Evolutionary conservation across 2,329 filamentous ascomycete genomes (phyloP), one percentile per base, ranked within the genome.

Genomic region (Cylindrodendrum hubeiense): DNA sequence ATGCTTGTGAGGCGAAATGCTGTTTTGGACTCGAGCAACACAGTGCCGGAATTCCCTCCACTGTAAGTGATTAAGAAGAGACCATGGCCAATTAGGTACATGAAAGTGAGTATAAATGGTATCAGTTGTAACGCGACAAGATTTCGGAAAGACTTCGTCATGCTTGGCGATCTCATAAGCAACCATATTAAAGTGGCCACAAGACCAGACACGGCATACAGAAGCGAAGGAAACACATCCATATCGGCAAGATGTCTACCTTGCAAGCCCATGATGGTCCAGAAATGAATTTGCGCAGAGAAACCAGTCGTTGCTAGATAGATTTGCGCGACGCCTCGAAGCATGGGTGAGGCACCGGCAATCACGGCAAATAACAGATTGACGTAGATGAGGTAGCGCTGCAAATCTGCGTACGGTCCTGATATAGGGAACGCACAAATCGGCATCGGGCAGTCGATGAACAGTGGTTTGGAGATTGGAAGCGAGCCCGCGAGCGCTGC

Each of bases 341-440:
- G n/a, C n/a, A n/a, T n/a, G n/a, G n/a, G n/a, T n/a, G n/a, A n/a
- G n/a, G n/a, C n/a, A n/a, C n/a, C n/a, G n/a, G n/a, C n/a, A n/a
- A n/a, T n/a, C n/a, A n/a, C n/a, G n/a, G n/a, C n/a, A n/a, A n/a
- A n/a, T n/a, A n/a, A n/a, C n/a, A n/a, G n/a, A n/a, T n/a, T n/a
- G n/a, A n/a, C n/a, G n/a, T n/a, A n/a, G 12, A 43, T 19, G 34
- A 54, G 51, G 51, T 44, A 54, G 3, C 51, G 34, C 51, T 54
- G 51, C 34, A 54, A 17, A 22, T 41, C 51, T 6, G 51, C 19
- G 21, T 54, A 43, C 2, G 34, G 51, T 1, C 51, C 51, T 2
- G 37, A 54, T 19, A 54, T 54, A 15, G 34, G 34, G 28, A 54
- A 54, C 19, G 51, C 37, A 34, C 51, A 54, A 8, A 54, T 34